Conservation (phyloP, 2,329 filamentous ascomycete genomes). For the Sphaerostilbella broomeana region DNA sequence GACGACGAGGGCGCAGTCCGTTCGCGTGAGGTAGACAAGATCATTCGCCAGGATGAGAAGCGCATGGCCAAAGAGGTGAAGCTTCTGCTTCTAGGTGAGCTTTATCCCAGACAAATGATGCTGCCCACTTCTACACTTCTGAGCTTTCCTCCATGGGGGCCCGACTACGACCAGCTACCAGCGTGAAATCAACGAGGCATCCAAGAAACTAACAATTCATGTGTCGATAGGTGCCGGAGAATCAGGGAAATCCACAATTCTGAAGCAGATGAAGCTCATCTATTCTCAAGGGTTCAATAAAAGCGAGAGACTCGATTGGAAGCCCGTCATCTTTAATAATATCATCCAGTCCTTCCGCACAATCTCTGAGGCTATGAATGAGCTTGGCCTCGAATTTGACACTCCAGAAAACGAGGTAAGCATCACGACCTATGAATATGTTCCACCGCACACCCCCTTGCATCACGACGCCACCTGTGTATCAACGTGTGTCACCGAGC, state of each 20-base stretch:
- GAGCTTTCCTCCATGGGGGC: too few relatives aligned
- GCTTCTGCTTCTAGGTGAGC: slow-evolving; percentile 76
- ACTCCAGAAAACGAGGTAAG: slow-evolving; percentile 72
- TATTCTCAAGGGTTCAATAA: slow-evolving; percentile 88
- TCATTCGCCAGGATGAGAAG: slow-evolving; percentile 83
- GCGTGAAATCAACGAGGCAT: background rate
- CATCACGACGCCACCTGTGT: too few relatives aligned
- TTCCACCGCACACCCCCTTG: too few relatives aligned
- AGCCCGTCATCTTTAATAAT: slow-evolving; percentile 93
- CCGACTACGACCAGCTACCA: too few relatives aligned
- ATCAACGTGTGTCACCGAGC: background rate
- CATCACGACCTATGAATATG: slow-evolving; percentile 4
- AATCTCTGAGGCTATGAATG: slow-evolving; percentile 84
- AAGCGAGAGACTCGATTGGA: slow-evolving; percentile 85
- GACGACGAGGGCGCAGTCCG: slow-evolving; percentile 44
- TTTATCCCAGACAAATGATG: background rate
- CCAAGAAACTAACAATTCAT: too few relatives aligned
- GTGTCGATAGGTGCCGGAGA: slow-evolving; percentile 77
- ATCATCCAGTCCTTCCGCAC: slow-evolving; percentile 87
- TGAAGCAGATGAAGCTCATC: slow-evolving; percentile 99
- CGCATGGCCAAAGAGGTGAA: slow-evolving; percentile 82
- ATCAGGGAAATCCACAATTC: slow-evolving; percentile 83
- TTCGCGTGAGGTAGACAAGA: slow-evolving; percentile 76
- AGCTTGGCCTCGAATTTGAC: slow-evolving; percentile 73
- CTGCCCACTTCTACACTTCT: background rate